Evolutionary conservation across 2,329 filamentous ascomycete genomes (phyloP), one percentile per base, ranked within the genome.

Genomic region (Botrytis sinoallii): DNA sequence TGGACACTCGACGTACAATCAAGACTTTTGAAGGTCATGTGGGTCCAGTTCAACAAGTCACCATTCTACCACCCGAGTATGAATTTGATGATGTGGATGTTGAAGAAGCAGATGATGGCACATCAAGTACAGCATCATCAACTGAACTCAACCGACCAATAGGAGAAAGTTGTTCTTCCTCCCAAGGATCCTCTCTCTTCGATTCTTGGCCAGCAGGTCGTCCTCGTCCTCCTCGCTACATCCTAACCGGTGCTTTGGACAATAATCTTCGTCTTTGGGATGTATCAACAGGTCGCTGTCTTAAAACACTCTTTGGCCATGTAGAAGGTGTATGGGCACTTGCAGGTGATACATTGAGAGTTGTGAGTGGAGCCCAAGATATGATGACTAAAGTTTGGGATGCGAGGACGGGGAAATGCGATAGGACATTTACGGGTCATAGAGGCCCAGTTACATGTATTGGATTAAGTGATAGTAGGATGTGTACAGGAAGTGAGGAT

Each of bases 381-480:
- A 91, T 93, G 60, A 97, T 95, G 90, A 93, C 97, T 79, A 98
- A 98, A 85, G 90, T 93, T 46, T 99, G 96, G 96, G 95, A 98
- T 83, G 93, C 95, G 25, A 86, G 94, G 73, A 95, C 93, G 1
- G 96, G 96, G 42, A 94, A 93, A 80, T 97, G 95, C 82, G 95
- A 98, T 82, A 88, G 94, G 67, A 98, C 95, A 4, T 95, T 97
- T 80, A 94, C 93, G 3, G 95, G 95, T 0, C 96, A 98, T 82
- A 89, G 91, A 1, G 95, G 94, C 0, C 95, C 96, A 0, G 94
- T 98, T 4, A 98, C 95, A 4, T 98, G 95, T 81, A 92, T 98
- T 57, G 95, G 93, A 1, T 85, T 99, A 10, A 97, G 94, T 79
- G 96, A 98, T 81, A 93, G 91, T 78, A 88, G 93, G 59, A 92